Base-by-base conservation (phyloP, 345 rosid species). In the Populus ilicifolia region DNA sequence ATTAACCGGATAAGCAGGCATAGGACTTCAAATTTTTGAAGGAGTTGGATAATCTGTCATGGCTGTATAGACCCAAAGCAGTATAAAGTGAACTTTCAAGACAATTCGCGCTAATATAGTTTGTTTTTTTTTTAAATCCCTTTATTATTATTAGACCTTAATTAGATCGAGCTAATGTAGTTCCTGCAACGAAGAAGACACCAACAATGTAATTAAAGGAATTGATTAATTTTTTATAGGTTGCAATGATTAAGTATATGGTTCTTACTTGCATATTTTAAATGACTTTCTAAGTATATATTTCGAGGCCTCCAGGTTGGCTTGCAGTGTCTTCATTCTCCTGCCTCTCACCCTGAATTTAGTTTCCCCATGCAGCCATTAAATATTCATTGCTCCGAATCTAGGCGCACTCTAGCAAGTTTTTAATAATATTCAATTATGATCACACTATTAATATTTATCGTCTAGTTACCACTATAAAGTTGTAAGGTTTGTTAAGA, bases 41-140 rank as follows among this genome's bases (percentile, higher is more conserved):
- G 87, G 86, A 1, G 91, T 85, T 48, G 93, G 95, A 74, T 91
- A 91, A 80, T 89, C 91, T 1, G 91, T 86, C 95, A 91, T 91
- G 43, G 91, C 93, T 20, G 93, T 73, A 79, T 91, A 87, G 2
- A 9, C 25, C 69, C 74, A 84, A 33, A 2, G 91, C 95, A 20
- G 81, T 83, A 1, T 0, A 0, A 3, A 89, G 83, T 90, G 91
- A 91, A 50, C 23, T 2, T 35, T 74, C 33, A 0, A 89, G 72
- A 33, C 43, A 16, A 2, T 16, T 77, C 10, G 27, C 87, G 65
- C 69, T 41, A 1, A 78, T 82, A 52, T 72, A 54, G 66, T 88
- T 84, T 33, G 4, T 33, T 33, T 33, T 33, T 33, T 33, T 30
- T n/a, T n/a, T n/a, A n/a, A 30, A 30, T 30, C 33, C 33, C 4